phyloP scores from a whole-genome alignment of 805 yeast species.

The Sungouiozyma intestinalis region DNA sequence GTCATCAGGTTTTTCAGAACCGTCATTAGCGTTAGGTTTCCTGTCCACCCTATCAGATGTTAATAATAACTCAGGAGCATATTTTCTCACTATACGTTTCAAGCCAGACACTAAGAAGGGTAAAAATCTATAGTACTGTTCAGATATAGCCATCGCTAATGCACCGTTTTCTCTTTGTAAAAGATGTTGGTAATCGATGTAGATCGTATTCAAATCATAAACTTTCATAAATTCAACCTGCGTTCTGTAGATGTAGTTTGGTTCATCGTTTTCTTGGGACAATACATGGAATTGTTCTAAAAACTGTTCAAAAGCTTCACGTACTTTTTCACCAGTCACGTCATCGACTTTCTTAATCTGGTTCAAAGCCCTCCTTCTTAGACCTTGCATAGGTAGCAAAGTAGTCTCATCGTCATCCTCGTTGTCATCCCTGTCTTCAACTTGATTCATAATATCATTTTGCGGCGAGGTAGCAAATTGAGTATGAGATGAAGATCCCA shows the following conservation, averaged over 20 bases:
- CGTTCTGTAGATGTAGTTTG: slow-evolving; percentile 56
- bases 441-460: not conserved
- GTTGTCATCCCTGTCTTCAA: slow-evolving; percentile 4
- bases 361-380: slow-evolving; percentile 46
- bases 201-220: slow-evolving; percentile 66
- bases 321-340: slow-evolving; percentile 85
- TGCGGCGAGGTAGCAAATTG: not conserved
- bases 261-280: slow-evolving; percentile 19
- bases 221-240: slow-evolving; percentile 75
- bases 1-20: slow-evolving; percentile 1
- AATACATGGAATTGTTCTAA: slow-evolving; percentile 52
- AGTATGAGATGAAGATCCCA: not conserved
- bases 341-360: slow-evolving; percentile 82
- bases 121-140: slow-evolving; percentile 84
- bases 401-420: not conserved
- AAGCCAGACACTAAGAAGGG: slow-evolving; percentile 77
- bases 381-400: slow-evolving; percentile 19
- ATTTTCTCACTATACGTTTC: slow-evolving; percentile 56
- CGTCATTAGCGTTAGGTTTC: not conserved
- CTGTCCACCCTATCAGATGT: slow-evolving; percentile 29
- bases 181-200: slow-evolving; percentile 77
- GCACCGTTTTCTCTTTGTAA: slow-evolving; percentile 71
- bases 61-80: slow-evolving; percentile 63
- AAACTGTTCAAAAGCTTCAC: slow-evolving; percentile 82
- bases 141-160: slow-evolving; percentile 77